Evolutionary conservation across 116 monocot genomes (phyloP), one percentile per base, ranked within the genome.

Genomic region (Cymodocea nodosa): DNA sequence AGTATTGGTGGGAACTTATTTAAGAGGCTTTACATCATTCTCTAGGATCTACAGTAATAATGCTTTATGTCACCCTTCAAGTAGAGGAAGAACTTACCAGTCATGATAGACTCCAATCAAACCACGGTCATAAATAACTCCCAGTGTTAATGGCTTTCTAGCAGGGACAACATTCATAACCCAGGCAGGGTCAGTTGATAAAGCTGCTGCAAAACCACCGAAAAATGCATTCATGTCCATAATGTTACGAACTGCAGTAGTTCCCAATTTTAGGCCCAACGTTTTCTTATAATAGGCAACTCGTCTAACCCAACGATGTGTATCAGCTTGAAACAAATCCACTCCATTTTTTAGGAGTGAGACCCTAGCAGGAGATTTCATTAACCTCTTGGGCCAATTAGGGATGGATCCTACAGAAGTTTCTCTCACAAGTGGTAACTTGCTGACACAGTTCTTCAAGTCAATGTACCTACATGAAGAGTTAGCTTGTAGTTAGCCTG

Each of bases 201-300:
- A 12, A 54, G 87, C 90, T 16, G 95, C 79, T 4, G 95, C 87
- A 79, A 90, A 95, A 19, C 94, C 85, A 51, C 95, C 95, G 65
- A 90, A 75, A 72, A 83, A 79, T 20, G 95, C 90, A 80, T 90
- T 95, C 95, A 95, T 90, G 65, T 95, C 90, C 87, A 95, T 87
- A 49, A 95, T 68, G 78, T 95, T 95, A 44, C 83, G 83, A 30
- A 88, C 66, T 13, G 60, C n/a, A 17, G 76, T 30, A 53, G 73
- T 80, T 9, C 88, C 91, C 19, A 85, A 70, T 76, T 85, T 84
- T 51, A 88, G 15, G 6, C 81, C 87, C 37, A 91, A 81, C 7
- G 68, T 75, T 58, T 77, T 91, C 70, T 86, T 91, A 56, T 98
- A 98, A 61, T 82, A 80, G 55, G 74, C 69, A 72, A 98, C 84